Evolutionary conservation across 495 filamentous ascomycete species (phyloP).

Genomic region (Penicillium salamii): DNA sequence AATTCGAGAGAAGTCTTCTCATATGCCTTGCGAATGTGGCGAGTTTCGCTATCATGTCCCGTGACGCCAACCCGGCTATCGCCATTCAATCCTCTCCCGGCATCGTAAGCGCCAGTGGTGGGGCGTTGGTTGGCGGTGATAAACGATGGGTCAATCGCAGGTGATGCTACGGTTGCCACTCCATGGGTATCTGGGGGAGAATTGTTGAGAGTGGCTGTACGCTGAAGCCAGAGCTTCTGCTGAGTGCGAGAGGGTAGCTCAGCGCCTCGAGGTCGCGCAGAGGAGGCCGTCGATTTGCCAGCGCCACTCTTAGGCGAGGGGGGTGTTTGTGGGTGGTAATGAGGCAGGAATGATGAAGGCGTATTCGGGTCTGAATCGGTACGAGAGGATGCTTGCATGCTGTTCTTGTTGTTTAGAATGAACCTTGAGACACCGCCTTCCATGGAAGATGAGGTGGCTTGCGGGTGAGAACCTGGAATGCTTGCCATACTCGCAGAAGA

Average conservation of each 20-base stretch:
- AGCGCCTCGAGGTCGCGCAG: constrained; percentile 33
- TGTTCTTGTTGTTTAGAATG: constrained; percentile 36
- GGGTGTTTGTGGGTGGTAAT: constrained; percentile 47
- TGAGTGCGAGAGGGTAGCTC: constrained; percentile 45
- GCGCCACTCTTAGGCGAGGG: constrained; percentile 34
- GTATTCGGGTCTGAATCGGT: constrained; percentile 50
- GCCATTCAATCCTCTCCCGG: constrained; percentile 33
- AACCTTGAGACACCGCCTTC: constrained; percentile 48
- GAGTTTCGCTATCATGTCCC: constrained; percentile 38
- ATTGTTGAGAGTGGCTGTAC: constrained; percentile 45
- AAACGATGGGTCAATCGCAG: constrained; percentile 36
- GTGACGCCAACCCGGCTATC: constrained; percentile 23
- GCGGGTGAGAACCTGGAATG: constrained; percentile 27
- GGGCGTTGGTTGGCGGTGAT: constrained; percentile 25
- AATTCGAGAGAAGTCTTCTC: constrained; percentile 44
- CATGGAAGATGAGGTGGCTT: constrained; percentile 46
- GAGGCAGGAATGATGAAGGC: constrained; percentile 47
- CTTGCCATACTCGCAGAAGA: constrained; percentile 30
- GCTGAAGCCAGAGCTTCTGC: constrained; percentile 50
- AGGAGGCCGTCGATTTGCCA: constrained; percentile 22
- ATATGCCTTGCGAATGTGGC: constrained; percentile 44
- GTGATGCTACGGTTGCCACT: constrained; percentile 23
- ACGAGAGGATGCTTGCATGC: constrained; percentile 31
- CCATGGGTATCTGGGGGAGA: constrained; percentile 47
- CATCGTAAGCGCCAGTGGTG: constrained; percentile 32